Evolutionary conservation across 1,284 basidiomycete species (phyloP).

Genomic region (Ceratobasidium sp.): DNA sequence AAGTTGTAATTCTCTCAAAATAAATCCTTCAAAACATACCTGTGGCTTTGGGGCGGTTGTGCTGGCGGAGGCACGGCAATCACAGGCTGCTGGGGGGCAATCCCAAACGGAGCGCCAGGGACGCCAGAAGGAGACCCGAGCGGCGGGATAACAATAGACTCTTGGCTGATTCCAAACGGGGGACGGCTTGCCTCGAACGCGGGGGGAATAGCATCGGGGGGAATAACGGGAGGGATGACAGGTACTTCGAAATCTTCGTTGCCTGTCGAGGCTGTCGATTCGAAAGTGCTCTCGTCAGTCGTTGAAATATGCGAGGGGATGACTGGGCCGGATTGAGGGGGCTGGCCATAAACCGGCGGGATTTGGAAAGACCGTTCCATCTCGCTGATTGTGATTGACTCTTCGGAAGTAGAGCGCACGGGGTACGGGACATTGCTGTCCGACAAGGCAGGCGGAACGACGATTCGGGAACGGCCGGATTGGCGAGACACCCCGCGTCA

Average conservation of each 20-base stretch:
- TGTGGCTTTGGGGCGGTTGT: background rate
- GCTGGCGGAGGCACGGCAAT: background rate
- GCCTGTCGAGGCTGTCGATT: background rate
- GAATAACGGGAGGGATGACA: conserved; percentile 6
- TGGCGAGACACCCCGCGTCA: conserved; percentile 22
- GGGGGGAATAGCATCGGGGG: background rate
- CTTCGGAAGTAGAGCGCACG: conserved; percentile 4
- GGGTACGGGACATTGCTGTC: conserved; percentile 7
- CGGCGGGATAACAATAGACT: background rate
- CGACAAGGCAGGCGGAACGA: conserved; percentile 29
- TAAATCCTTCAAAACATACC: background rate
- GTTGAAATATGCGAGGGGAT: conserved; percentile 6
- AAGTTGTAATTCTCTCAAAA: too few relatives aligned
- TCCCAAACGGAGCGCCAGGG: conserved; percentile 1
- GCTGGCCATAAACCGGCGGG: background rate
- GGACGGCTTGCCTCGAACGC: conserved; percentile 7
- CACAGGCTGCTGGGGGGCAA: background rate
- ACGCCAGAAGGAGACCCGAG: conserved; percentile 20
- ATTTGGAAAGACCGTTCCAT: conserved; percentile 18
- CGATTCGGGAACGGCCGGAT: conserved; percentile 20
- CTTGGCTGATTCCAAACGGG: background rate
- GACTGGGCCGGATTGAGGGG: conserved; percentile 20
- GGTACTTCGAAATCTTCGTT: background rate
- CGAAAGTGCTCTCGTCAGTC: conserved; percentile 21
- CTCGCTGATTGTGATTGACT: background rate